These are phyloP conservation scores for Alternaria sp. DNA, from an alignment of 2,329 filamentous ascomycete species.

Conservation along the genomic window DNA sequence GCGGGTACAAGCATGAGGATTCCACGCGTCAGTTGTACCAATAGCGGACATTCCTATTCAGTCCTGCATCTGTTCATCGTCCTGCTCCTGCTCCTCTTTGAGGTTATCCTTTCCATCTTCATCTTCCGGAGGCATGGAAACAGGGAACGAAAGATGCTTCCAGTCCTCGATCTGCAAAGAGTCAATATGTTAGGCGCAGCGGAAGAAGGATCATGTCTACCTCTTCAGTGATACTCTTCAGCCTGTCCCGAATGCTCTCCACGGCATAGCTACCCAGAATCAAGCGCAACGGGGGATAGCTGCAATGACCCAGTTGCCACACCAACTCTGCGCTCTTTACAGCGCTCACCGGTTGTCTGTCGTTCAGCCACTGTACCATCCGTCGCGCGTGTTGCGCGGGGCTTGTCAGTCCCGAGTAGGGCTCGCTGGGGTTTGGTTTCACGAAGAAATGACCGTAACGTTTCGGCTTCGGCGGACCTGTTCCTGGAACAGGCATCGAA, in stretches of 20 bases:
- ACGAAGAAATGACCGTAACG: conserved; percentile 93
- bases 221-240: conserved; percentile 92
- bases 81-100: conserved; percentile 27
- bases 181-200: not conserved
- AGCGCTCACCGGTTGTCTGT: conserved; percentile 89
- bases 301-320: conserved; percentile 92
- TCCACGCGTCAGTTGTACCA: not conserved
- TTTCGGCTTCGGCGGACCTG: conserved; percentile 60
- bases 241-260: conserved; percentile 88
- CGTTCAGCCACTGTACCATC: conserved; percentile 93
- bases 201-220: conserved; percentile 51
- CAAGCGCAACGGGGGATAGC: conserved; percentile 85
- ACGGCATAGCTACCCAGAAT: conserved; percentile 94
- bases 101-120: conserved; percentile 19
- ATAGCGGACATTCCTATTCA: conserved; percentile 6
- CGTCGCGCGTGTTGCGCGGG: conserved; percentile 87
- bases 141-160: conserved; percentile 35
- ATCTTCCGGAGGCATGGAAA: conserved; percentile 27
- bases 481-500: conserved; percentile 41
- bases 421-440: conserved; percentile 76
- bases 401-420: conserved; percentile 77
- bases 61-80: conserved; percentile 34
- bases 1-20: not conserved
- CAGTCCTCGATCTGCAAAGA: conserved; percentile 31
- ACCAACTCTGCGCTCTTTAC: conserved; percentile 92